Evolutionary conservation across 768 basidiomycete species (phyloP).

Genomic region (Cyathus striatus): DNA sequence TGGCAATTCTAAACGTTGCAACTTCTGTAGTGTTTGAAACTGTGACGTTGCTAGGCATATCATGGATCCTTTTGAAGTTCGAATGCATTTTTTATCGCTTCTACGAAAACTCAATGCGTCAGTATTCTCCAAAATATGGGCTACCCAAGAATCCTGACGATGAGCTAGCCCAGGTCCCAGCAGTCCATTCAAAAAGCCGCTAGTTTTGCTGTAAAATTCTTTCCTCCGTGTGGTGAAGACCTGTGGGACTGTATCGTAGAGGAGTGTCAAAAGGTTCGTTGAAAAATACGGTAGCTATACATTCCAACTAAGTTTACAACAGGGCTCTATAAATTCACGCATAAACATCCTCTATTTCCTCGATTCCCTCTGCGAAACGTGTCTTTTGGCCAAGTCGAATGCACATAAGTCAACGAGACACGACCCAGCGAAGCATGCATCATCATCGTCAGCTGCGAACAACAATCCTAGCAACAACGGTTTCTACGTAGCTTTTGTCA

Average conservation of each 20-base stretch:
- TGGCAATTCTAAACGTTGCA: too few species aligned
- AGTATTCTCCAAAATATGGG: constrained; percentile 19
- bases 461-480: too few species aligned
- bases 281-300: too few species aligned
- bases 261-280: constrained; percentile 80
- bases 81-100: constrained; percentile 66
- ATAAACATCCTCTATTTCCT: constrained; percentile 93
- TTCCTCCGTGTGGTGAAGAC: constrained; percentile 82
- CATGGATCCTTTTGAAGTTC: constrained; percentile 69
- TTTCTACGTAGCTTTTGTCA: constrained; percentile 73
- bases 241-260: constrained; percentile 92
- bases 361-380: constrained; percentile 81
- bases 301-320: too few species aligned
- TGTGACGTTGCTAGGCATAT: too few species aligned
- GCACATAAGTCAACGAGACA: constrained; percentile 39
- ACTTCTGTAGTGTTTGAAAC: too few species aligned
- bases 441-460: too few species aligned
- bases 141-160: constrained; percentile 5
- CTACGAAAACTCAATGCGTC: constrained; percentile 65
- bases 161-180: constrained; percentile 56
- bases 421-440: constrained; percentile 23
- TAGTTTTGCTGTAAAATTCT: constrained; percentile 79
- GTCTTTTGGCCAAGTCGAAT: constrained; percentile 61
- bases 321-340: constrained; percentile 87
- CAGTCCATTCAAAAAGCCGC: constrained; percentile 88